Base-by-base conservation (phyloP, 108 stramenopile species). In the Bacterosira constricta region DNA sequence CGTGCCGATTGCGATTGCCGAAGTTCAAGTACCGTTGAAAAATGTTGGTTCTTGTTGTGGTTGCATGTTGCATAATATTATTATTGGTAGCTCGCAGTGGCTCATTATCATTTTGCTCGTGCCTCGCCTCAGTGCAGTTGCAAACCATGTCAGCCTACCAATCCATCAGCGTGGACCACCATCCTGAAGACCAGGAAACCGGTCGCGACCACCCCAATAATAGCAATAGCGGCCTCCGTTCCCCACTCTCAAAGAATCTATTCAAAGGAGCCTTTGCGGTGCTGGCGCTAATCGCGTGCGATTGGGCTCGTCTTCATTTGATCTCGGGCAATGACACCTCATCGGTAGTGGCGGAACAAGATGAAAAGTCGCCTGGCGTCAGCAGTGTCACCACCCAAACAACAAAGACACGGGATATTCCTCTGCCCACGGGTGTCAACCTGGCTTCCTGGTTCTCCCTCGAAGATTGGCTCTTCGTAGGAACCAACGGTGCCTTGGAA, bases 381-480 rank as follows among this genome's bases (percentile, higher is more conserved):
- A 34, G 34, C 25, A 26, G 31, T 52, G 1, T 44, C 39, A 30
- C 54, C 49, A 47, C 54, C 25, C 36, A 5, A 29, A 49, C 41
- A 30, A 38, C 17, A 34, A 52, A 1, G 55, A 41, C n/a, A 17
- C 10, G 23, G 31, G 1, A 29, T 42, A 27, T 2, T 8, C 79
- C 83, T 10, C 84, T 87, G 54, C 86, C 87, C 10, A 47, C 72
- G 18, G 87, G 91, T 29, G 88, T 92, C 61, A 92, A 92, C 60
- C 64, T 90, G 1, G 88, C 80, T 1, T 83, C 81, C 26, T 90
- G 91, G 91, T 69, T 92, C 39, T 77, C 85, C n/a, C 80, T 92
- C 66, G 91, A 92, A 63, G 90, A 91, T 62, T 91, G 87, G 66
- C 89, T 91, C 57, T 91, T 86, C 65, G 88, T 83, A 0, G 88